Evolutionary conservation across 2,329 filamentous ascomycete genomes (phyloP).

Genomic region (Aureobasidium sp.): DNA sequence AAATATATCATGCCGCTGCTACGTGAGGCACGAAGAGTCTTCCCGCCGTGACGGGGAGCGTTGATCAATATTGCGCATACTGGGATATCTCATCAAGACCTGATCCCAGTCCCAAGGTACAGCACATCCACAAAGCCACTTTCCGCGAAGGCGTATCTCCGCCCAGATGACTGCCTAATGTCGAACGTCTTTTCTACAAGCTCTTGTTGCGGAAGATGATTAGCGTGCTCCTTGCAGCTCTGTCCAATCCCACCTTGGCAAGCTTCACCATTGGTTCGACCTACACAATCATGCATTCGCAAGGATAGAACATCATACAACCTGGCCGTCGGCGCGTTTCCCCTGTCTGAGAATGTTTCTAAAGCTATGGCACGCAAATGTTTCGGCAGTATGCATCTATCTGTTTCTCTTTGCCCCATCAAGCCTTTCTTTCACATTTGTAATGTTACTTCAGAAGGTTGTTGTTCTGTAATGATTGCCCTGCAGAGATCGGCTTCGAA

Average conservation of each 20-base stretch:
- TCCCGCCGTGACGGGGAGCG: background rate
- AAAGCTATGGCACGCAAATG: background rate
- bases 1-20: background rate
- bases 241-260: background rate
- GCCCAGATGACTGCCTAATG: background rate
- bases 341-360: background rate
- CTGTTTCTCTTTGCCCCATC: too few relatives aligned
- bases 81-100: background rate
- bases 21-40: background rate
- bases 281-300: background rate
- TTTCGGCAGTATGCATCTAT: slow-evolving; percentile 8
- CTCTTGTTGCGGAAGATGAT: background rate
- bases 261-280: background rate
- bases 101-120: slow-evolving; percentile 1
- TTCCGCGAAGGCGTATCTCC: background rate
- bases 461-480: background rate
- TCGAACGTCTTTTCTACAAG: background rate
- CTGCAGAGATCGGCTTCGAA: background rate
- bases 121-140: background rate
- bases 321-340: slow-evolving; percentile 1
- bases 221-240: background rate
- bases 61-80: background rate
- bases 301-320: background rate
- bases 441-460: background rate
- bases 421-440: background rate